Evolutionary conservation across 2,329 filamentous ascomycete species (phyloP).

Genomic region (Calonectria fujianensis): DNA sequence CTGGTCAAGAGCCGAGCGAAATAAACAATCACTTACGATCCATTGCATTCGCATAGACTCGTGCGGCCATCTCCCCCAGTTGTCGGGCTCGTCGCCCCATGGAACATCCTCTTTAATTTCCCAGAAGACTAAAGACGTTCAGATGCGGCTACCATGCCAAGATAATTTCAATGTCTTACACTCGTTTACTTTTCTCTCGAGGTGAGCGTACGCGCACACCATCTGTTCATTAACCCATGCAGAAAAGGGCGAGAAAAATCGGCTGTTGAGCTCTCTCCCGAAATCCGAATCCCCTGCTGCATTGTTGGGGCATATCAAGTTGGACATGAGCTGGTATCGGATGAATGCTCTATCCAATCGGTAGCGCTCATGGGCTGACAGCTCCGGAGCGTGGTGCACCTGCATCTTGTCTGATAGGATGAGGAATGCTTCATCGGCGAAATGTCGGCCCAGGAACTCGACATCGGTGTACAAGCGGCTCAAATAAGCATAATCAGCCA

Average conservation of each 20-base stretch:
- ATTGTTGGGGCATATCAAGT: background rate
- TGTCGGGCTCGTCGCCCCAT: background rate
- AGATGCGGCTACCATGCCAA: background rate
- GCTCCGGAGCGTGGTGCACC: background rate
- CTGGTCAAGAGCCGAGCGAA: no score
- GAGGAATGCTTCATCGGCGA: slow-evolving; percentile 3
- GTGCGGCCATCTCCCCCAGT: background rate
- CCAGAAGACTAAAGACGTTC: background rate
- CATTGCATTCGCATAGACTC: slow-evolving; percentile 9
- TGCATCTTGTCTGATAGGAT: background rate
- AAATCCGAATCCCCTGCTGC: background rate
- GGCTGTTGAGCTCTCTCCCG: background rate
- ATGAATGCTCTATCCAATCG: slow-evolving; percentile 2
- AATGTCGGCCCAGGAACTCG: background rate
- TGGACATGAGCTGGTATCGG: slow-evolving; percentile 13
- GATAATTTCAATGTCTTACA: background rate
- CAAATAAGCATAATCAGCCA: slow-evolving; percentile 13
- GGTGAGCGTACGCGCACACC: background rate
- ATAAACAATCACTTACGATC: background rate
- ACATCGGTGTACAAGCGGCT: background rate
- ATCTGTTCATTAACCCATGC: slow-evolving; percentile 12
- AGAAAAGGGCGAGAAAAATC: background rate
- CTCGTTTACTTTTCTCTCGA: slow-evolving; percentile 1
- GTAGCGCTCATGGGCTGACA: background rate
- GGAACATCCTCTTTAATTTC: background rate